Evolutionary conservation across 768 basidiomycete genomes (phyloP), one percentile per base, ranked within the genome.

Genomic region (Galerina marginata): DNA sequence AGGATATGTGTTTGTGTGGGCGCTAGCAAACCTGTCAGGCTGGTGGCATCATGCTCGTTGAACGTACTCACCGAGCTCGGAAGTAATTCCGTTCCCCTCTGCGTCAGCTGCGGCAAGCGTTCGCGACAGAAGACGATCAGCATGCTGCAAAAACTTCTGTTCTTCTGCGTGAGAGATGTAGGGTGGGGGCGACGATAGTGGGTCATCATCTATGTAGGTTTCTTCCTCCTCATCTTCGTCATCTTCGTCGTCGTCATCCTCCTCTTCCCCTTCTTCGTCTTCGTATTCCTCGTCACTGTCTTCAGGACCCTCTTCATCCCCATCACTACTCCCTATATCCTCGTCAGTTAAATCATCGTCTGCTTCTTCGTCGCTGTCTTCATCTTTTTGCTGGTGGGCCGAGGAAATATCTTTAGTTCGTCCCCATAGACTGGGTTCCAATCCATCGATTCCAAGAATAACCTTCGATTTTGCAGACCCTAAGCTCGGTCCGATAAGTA

Each of bases 401-500:
- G 20, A 20, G 47, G 9, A 7, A 7, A 65, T 66, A 10, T 77
- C 73, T 50, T 74, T 73, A 37, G 75, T 67, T 44, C 68, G 54
- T 0, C 81, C 79, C 78, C 79, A 77, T 5, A 76, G 62, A 38
- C 71, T 85, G 15, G 79, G 77, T 58, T 89, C 85, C 7, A 92
- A 69, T 0, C 86, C 87, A 69, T 92, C 85, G 2, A 93, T 77
- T 0, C 80, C 87, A 15, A 89, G 76, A 14, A 91, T 70, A 1
- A 92, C 81, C 61, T 81, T 81, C 1, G 87, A 79, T 63, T 82
- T 88, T 2, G 90, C 82, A 0, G 87, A 79, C 12, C 83, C 82
- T 3, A 86, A 69, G 53, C 84, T 89, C 0, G 91, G 85, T 2
- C 91, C 91, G 1, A 93, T 78, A 10, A 88, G 74, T 43, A 92